These are phyloP conservation scores for Gossypium thurberi DNA, from an alignment of 345 rosid genomes.

Conservation along the genomic window DNA sequence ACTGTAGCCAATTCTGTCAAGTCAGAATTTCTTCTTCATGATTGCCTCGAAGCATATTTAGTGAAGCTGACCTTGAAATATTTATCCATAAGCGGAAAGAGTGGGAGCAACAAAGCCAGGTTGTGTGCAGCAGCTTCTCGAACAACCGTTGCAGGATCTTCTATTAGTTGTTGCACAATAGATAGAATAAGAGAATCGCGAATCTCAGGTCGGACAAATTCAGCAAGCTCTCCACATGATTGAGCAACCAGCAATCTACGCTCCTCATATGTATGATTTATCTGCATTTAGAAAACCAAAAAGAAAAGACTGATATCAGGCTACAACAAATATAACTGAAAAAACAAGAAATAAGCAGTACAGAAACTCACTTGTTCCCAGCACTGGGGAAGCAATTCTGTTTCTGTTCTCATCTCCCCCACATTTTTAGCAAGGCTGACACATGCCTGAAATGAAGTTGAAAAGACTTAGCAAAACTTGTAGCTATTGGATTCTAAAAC, in stretches of 20 bases:
- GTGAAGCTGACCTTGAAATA: slow-evolving; percentile 98
- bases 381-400: slow-evolving; percentile 96
- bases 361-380: slow-evolving; percentile 86
- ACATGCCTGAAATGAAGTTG: slow-evolving; percentile 61
- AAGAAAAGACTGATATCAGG: slow-evolving; percentile 7
- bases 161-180: slow-evolving; percentile 82
- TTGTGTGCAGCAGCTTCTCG: slow-evolving; percentile 94
- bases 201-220: slow-evolving; percentile 85
- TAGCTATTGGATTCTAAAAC: slow-evolving; percentile 4
- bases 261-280: slow-evolving; percentile 92
- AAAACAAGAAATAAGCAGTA: neutral
- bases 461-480: slow-evolving; percentile 22
- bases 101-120: slow-evolving; percentile 90
- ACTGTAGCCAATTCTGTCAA: slow-evolving; percentile 66
- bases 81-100: slow-evolving; percentile 86
- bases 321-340: slow-evolving; percentile 14
- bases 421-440: slow-evolving; percentile 90
- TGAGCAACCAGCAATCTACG: slow-evolving; percentile 97
- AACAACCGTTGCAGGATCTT: slow-evolving; percentile 90
- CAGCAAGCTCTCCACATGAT: slow-evolving; percentile 97
- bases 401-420: slow-evolving; percentile 97
- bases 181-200: slow-evolving; percentile 96
- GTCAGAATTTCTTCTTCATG: slow-evolving; percentile 70
- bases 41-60: slow-evolving; percentile 66
- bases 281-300: slow-evolving; percentile 38